Evolutionary conservation across 495 filamentous ascomycete species (phyloP).

Genomic region (Xanthoparmelia taractica): DNA sequence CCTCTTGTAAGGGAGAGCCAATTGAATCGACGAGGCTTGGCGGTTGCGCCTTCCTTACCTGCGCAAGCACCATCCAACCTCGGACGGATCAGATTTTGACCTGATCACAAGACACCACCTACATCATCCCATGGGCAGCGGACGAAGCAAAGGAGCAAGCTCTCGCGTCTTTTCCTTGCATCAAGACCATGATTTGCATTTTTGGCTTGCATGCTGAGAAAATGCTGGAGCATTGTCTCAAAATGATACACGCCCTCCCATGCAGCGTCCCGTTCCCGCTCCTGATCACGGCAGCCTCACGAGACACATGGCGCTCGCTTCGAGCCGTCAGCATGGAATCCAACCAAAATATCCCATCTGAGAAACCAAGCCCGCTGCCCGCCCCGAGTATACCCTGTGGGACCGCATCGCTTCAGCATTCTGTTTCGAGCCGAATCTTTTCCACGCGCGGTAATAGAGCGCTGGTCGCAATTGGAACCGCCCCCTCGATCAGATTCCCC

Average conservation of each 20-base stretch:
- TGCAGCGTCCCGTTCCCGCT: constrained; percentile 20
- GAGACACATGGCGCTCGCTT: constrained; percentile 18
- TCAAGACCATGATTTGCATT: constrained; percentile 4
- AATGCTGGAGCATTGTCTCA: constrained; percentile 12
- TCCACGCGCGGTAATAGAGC: constrained; percentile 15
- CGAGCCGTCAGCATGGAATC: constrained; percentile 18
- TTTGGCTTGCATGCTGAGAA: constrained; percentile 9
- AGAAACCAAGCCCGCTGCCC: not conserved
- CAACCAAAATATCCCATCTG: constrained; percentile 7
- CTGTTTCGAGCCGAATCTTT: constrained; percentile 16
- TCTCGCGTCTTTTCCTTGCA: not conserved
- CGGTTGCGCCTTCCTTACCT: not conserved
- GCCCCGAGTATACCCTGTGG: constrained; percentile 10
- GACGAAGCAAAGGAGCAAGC: not conserved
- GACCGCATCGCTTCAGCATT: constrained; percentile 7
- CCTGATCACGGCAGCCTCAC: constrained; percentile 17
- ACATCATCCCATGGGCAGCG: not conserved
- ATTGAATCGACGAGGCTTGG: not conserved
- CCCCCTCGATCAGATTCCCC: too few relatives aligned
- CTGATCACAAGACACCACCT: not conserved
- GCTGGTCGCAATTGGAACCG: not conserved
- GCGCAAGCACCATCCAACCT: not conserved
- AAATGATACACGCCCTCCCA: constrained; percentile 14
- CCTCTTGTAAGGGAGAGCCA: not conserved
- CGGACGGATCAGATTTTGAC: not conserved